Conservation (phyloP, 768 basidiomycete genomes). For the Goffeauzyma gilvescens region DNA sequence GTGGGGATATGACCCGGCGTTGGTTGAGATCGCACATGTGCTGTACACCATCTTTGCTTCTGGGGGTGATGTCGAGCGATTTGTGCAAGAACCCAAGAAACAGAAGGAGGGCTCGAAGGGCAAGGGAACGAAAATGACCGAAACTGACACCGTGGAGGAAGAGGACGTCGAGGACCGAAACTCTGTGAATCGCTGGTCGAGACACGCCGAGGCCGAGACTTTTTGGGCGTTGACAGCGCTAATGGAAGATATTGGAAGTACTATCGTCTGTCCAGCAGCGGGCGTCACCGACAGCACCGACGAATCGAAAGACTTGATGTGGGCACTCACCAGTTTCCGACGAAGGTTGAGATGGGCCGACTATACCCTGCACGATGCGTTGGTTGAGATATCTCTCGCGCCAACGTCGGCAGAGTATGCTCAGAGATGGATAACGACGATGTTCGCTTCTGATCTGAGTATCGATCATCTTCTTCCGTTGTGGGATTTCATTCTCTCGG, state of each 20-base stretch:
- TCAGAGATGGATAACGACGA: conserved; percentile 19
- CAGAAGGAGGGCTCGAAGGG: no score
- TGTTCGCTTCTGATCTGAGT: conserved; percentile 16
- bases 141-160: background rate
- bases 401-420: conserved; percentile 16
- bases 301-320: no score
- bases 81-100: background rate
- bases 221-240: conserved; percentile 21
- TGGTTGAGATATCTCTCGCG: conserved; percentile 5
- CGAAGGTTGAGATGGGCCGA: conserved; percentile 16
- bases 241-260: conserved; percentile 18
- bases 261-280: conserved; percentile 5
- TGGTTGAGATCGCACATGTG: conserved; percentile 11
- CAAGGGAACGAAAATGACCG: background rate
- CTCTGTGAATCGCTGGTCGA: conserved; percentile 1
- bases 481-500: conserved; percentile 25
- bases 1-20: conserved; percentile 6
- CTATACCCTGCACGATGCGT: conserved; percentile 3
- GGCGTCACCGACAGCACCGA: no score
- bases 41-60: conserved; percentile 14
- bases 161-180: no score
- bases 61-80: background rate
- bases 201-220: conserved; percentile 19
- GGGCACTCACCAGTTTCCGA: no score
- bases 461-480: conserved; percentile 12